Conservation (phyloP, 495 filamentous ascomycete genomes). For the Podospora pseudocomata region DNA sequence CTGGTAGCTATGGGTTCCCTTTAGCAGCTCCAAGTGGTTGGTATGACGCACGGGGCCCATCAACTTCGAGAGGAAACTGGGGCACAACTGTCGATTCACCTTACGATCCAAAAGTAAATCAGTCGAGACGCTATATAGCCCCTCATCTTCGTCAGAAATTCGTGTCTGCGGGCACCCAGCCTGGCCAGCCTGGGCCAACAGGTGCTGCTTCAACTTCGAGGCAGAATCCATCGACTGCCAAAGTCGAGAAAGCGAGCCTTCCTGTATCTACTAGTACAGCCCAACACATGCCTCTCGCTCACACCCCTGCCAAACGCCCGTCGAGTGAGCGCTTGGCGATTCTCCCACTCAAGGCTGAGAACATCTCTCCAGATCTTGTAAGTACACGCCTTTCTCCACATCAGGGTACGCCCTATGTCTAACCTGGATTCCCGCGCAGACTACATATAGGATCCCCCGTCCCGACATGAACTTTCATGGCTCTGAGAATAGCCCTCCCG, state of each 20-base stretch:
- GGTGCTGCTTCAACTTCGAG: background rate
- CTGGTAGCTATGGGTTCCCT: background rate
- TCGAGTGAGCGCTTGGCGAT: background rate
- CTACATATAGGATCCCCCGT: slow-evolving; percentile 6
- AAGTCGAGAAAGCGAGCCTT: background rate
- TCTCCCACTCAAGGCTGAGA: background rate
- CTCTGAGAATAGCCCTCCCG: slow-evolving; percentile 13
- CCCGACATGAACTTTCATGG: slow-evolving; percentile 13
- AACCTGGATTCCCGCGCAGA: background rate
- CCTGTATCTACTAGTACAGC: background rate
- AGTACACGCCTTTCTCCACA: background rate
- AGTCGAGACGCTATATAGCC: background rate
- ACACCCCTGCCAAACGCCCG: background rate
- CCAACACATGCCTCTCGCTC: background rate
- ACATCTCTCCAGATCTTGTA: background rate
- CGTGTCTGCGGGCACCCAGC: background rate
- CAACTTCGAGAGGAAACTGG: background rate
- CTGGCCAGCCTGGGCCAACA: background rate
- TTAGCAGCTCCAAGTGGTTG: background rate
- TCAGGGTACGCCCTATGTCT: background rate
- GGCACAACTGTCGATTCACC: background rate
- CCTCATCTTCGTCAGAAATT: background rate
- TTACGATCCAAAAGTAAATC: background rate
- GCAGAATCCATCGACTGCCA: background rate
- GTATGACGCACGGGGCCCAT: background rate